These are phyloP conservation scores for Symbiodinium pilosum DNA, from an alignment of 73 alveolate species.

Conservation along the genomic window DNA sequence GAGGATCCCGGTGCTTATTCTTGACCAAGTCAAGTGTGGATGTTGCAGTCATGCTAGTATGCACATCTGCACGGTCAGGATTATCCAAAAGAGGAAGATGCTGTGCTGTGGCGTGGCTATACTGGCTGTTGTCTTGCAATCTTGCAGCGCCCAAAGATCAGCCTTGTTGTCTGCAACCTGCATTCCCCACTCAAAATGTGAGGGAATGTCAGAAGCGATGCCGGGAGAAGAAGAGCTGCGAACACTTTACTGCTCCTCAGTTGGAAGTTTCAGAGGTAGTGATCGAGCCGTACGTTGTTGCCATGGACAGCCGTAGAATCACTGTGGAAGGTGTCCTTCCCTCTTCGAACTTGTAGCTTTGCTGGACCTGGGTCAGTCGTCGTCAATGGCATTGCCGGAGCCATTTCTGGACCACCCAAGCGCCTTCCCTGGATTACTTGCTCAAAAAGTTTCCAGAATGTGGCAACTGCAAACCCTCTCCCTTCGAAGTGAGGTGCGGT, in stretches of 20 bases:
- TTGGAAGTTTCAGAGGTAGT: background rate
- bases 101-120: slow-evolving; percentile 10
- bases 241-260: slow-evolving; percentile 41
- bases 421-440: background rate
- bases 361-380: slow-evolving; percentile 30
- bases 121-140: no score
- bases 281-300: no score
- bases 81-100: slow-evolving; percentile 32
- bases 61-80: background rate
- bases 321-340: slow-evolving; percentile 19
- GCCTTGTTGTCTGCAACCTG: no score
- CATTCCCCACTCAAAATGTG: no score
- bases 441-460: background rate
- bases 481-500: slow-evolving; percentile 34
- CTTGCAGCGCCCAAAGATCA: background rate
- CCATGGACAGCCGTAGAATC: no score
- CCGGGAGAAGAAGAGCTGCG: slow-evolving; percentile 24
- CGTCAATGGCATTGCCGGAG: slow-evolving; percentile 37
- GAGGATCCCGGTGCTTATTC: background rate
- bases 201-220: slow-evolving; percentile 86
- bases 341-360: slow-evolving; percentile 28
- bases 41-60: no score
- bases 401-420: slow-evolving; percentile 75
- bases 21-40: no score
- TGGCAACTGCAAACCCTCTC: background rate